Conservation (phyloP, 176 grass and related monocot species). For the Alopecurus myosuroides region DNA sequence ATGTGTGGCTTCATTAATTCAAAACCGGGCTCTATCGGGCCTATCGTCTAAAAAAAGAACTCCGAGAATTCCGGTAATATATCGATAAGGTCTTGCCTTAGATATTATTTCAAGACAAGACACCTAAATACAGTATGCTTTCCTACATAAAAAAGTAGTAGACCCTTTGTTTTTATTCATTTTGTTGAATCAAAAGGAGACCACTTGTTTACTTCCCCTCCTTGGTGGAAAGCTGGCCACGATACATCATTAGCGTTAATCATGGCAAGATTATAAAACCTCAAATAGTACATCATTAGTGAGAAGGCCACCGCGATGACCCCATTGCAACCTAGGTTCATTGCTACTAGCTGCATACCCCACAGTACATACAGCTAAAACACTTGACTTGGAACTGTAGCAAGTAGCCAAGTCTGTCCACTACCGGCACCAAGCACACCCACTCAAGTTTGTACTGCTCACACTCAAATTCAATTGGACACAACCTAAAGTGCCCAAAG, state of each 20-base stretch:
- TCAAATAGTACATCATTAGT: slow-evolving; percentile 13
- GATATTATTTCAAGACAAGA: not conserved
- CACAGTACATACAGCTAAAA: not conserved
- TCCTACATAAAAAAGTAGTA: not conserved
- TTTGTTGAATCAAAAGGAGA: not conserved
- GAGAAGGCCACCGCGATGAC: slow-evolving; percentile 25
- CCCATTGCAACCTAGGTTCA: not conserved
- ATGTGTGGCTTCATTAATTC: no score
- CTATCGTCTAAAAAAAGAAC: no score
- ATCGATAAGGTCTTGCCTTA: no score
- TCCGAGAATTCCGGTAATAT: no score
- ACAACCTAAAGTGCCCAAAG: not conserved
- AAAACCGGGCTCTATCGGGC: no score
- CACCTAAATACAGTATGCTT: not conserved
- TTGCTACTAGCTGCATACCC: not conserved
- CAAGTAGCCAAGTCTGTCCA: not conserved
- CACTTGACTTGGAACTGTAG: not conserved
- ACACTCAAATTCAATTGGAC: not conserved
- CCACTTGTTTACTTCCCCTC: not conserved
- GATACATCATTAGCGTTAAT: slow-evolving; percentile 38
- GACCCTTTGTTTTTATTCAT: not conserved
- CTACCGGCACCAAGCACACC: not conserved
- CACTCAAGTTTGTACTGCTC: slow-evolving; percentile 4
- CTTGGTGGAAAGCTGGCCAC: slow-evolving; percentile 31
- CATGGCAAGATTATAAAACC: not conserved